phyloP scores from a whole-genome alignment of 495 filamentous ascomycete genomes.

The Margaritispora aquatica region DNA sequence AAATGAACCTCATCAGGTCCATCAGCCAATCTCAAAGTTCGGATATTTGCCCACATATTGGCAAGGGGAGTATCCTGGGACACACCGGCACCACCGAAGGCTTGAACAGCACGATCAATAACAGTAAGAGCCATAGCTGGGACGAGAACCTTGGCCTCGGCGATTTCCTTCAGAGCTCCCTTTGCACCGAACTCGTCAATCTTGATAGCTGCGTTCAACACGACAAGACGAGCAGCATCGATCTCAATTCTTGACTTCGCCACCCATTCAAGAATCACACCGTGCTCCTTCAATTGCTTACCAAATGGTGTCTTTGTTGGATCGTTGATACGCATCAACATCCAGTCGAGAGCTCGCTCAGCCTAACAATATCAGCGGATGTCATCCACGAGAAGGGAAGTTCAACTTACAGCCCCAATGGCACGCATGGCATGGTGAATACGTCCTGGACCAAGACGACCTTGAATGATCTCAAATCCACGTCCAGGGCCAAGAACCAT shows the following conservation, averaged over 20 bases:
- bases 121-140: slow-evolving; percentile 70
- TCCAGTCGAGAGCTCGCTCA: slow-evolving; percentile 80
- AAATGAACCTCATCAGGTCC: slow-evolving; percentile 93
- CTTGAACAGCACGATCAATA: slow-evolving; percentile 83
- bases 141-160: slow-evolving; percentile 80
- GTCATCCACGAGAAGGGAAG: neutral
- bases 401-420: slow-evolving; percentile 58
- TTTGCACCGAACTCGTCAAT: slow-evolving; percentile 81
- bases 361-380: slow-evolving; percentile 37
- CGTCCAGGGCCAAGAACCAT: slow-evolving; percentile 84
- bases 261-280: slow-evolving; percentile 91
- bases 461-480: slow-evolving; percentile 97
- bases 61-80: slow-evolving; percentile 89
- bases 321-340: slow-evolving; percentile 86
- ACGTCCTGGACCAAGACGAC: slow-evolving; percentile 81
- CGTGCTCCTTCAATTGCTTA: slow-evolving; percentile 71
- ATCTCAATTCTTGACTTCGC: slow-evolving; percentile 86
- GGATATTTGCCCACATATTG: slow-evolving; percentile 75
- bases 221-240: slow-evolving; percentile 77
- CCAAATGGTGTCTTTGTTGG: slow-evolving; percentile 80
- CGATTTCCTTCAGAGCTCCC: slow-evolving; percentile 75
- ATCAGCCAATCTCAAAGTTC: slow-evolving; percentile 81
- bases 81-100: slow-evolving; percentile 79
- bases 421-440: slow-evolving; percentile 94
- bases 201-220: slow-evolving; percentile 84